A percentile compares a stretch with the other conserved stretches of the same genome.
Evolutionary conservation across 2,329 filamentous ascomycete species (phyloP).

Genomic region (Clonostachys sp.): DNA sequence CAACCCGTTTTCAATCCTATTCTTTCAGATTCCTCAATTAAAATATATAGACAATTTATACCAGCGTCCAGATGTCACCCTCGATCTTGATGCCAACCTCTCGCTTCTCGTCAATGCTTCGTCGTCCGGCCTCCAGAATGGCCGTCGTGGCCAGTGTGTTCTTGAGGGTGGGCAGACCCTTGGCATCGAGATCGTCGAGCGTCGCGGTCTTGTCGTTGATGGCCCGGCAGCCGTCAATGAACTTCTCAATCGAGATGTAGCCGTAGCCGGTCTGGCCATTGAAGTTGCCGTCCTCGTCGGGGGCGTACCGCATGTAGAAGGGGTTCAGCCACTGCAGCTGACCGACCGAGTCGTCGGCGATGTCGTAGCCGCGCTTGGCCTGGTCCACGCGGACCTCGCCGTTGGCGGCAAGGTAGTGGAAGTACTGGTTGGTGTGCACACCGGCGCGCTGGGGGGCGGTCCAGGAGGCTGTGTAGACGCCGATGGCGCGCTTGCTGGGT

Average conservation of each 20-base stretch:
- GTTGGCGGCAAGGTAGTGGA: slow-evolving; percentile 83
- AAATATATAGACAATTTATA: slow-evolving; percentile 18
- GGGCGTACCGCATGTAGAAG: slow-evolving; percentile 93
- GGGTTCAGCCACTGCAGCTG: slow-evolving; percentile 86
- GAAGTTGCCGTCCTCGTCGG: slow-evolving; percentile 93
- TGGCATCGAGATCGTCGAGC: slow-evolving; percentile 71
- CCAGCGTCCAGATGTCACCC: slow-evolving; percentile 64
- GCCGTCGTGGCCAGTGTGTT: slow-evolving; percentile 92
- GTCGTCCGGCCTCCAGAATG: slow-evolving; percentile 81
- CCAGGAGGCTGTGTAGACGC: slow-evolving; percentile 92
- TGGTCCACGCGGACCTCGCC: slow-evolving; percentile 90
- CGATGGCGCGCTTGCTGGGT: slow-evolving; percentile 69
- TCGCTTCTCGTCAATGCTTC: slow-evolving; percentile 78
- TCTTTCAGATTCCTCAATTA: too few relatives aligned
- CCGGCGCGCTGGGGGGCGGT: slow-evolving; percentile 88
- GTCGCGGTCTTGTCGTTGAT: slow-evolving; percentile 71
- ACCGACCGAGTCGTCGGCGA: slow-evolving; percentile 72
- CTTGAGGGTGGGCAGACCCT: slow-evolving; percentile 76
- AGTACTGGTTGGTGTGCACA: slow-evolving; percentile 96
- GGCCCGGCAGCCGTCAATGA: slow-evolving; percentile 78
- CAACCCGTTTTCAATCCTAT: too few relatives aligned
- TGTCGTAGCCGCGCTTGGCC: slow-evolving; percentile 90
- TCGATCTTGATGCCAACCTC: slow-evolving; percentile 69
- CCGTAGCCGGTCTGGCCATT: slow-evolving; percentile 87
- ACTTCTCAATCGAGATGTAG: slow-evolving; percentile 94